phyloP scores from a whole-genome alignment of 371 early-diverging fungal species.

The Nematocida sp. region DNA sequence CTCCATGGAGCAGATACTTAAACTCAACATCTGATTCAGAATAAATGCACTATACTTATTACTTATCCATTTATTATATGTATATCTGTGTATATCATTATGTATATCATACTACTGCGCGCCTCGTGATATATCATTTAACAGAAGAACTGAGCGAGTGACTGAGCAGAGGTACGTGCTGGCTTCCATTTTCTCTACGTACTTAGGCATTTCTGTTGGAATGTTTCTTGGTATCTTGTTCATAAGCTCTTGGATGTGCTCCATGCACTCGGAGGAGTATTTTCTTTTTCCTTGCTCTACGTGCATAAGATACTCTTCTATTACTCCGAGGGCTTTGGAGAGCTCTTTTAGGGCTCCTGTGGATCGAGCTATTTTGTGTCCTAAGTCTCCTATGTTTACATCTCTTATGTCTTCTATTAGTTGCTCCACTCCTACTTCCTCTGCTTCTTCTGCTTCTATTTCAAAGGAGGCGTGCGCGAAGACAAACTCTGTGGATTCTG shows the following conservation, averaged over 20 bases:
- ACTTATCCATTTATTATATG: background rate
- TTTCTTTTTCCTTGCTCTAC: slow-evolving; percentile 33
- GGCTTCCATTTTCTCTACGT: slow-evolving; percentile 31
- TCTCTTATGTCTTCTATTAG: slow-evolving; percentile 81
- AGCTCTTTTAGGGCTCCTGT: slow-evolving; percentile 57
- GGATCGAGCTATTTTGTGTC: slow-evolving; percentile 53
- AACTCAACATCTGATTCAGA: background rate
- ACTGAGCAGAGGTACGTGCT: slow-evolving; percentile 42
- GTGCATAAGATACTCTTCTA: slow-evolving; percentile 59
- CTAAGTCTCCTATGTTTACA: slow-evolving; percentile 53
- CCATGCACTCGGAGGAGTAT: slow-evolving; percentile 53
- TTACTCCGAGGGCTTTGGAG: slow-evolving; percentile 34
- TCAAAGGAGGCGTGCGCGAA: slow-evolving; percentile 76
- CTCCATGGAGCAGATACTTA: background rate
- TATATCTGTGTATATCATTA: too few species aligned
- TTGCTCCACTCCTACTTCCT: slow-evolving; percentile 99
- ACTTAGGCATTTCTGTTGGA: slow-evolving; percentile 27
- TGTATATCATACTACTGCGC: too few species aligned
- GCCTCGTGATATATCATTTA: slow-evolving; percentile 40
- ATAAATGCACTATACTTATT: background rate
- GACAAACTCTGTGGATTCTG: slow-evolving; percentile 80
- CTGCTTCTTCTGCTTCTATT: slow-evolving; percentile 96
- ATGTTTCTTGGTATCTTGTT: slow-evolving; percentile 57
- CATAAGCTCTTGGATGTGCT: slow-evolving; percentile 60
- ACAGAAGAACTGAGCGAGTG: slow-evolving; percentile 29